These are phyloP conservation scores for Cetraspora pellucida DNA, from an alignment of 192 early-diverging fungal species.

Conservation along the genomic window DNA sequence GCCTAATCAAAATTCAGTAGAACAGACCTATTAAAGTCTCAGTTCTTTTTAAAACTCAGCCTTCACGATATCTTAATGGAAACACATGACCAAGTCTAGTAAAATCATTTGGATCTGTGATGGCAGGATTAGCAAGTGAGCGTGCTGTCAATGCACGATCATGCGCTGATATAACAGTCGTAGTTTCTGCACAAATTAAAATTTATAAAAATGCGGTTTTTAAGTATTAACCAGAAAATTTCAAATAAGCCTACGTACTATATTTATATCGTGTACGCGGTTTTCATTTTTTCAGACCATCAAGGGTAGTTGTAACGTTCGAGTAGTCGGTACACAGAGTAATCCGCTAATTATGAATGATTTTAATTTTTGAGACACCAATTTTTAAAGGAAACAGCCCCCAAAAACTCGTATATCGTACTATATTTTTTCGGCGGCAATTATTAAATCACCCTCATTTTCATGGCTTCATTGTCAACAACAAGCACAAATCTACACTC, in stretches of 20 bases:
- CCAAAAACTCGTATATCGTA: slow-evolving; percentile 78
- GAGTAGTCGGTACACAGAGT: slow-evolving; percentile 86
- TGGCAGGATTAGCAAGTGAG: slow-evolving; percentile 73
- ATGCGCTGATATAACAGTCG: slow-evolving; percentile 94
- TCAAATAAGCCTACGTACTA: slow-evolving; percentile 60
- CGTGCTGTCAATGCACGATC: slow-evolving; percentile 83
- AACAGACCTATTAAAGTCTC: slow-evolving; percentile 77
- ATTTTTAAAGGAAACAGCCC: not conserved
- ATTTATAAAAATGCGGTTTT: not conserved
- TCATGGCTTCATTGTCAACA: slow-evolving; percentile 97
- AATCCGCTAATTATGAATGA: slow-evolving; percentile 65
- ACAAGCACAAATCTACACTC: slow-evolving; percentile 87
- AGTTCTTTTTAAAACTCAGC: slow-evolving; percentile 82
- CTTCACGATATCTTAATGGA: slow-evolving; percentile 81
- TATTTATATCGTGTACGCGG: slow-evolving; percentile 92
- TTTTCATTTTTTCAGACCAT: slow-evolving; percentile 97
- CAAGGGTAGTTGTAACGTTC: slow-evolving; percentile 85
- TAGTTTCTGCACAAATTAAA: slow-evolving; percentile 56
- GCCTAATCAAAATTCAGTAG: too few relatives aligned
- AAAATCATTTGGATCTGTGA: slow-evolving; percentile 69
- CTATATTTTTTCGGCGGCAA: slow-evolving; percentile 92
- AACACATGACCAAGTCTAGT: slow-evolving; percentile 92
- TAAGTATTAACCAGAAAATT: not conserved
- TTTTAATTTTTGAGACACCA: not conserved
- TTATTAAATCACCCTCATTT: slow-evolving; percentile 99